phyloP scores from a whole-genome alignment of 225 moss, liverwort and hornwort genomes.

The Antitrichia curtipendula region DNA sequence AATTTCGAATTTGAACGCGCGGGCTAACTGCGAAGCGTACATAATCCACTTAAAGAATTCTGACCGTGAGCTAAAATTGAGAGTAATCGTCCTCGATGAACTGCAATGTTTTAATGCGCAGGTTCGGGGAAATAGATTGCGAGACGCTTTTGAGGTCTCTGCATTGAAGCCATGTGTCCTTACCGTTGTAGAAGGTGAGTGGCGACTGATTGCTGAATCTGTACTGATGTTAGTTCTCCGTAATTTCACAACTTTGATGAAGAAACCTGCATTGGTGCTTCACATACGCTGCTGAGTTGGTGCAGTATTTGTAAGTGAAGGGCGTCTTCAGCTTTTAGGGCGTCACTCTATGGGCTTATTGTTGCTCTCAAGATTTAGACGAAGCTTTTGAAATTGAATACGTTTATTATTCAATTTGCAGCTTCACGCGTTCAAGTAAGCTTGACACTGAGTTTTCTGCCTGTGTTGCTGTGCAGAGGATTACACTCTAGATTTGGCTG shows the following conservation, averaged over 20 bases:
- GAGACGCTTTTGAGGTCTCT: slow-evolving; percentile 44
- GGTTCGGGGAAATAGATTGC: slow-evolving; percentile 43
- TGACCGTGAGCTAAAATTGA: not conserved
- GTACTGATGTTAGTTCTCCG: not conserved
- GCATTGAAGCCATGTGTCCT: slow-evolving; percentile 48
- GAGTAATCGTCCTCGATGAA: not conserved
- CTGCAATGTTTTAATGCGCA: slow-evolving; percentile 2
- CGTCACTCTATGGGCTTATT: not conserved
- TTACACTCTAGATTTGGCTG: slow-evolving; percentile 32
- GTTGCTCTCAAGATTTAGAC: not conserved
- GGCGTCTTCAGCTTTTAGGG: not conserved
- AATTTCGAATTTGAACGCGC: not conserved
- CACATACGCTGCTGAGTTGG: not conserved
- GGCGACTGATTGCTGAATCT: not conserved
- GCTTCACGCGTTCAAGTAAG: not conserved
- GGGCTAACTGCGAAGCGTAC: not conserved
- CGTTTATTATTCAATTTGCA: not conserved
- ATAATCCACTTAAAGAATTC: not conserved
- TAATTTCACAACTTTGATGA: not conserved
- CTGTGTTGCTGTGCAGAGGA: slow-evolving; percentile 24
- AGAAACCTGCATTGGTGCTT: not conserved
- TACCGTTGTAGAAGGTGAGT: slow-evolving; percentile 38
- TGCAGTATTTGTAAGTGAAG: not conserved
- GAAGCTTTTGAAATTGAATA: not conserved
- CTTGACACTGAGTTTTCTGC: not conserved